Conservation (phyloP, 495 filamentous ascomycete species). For the Penicillium taxi region DNA sequence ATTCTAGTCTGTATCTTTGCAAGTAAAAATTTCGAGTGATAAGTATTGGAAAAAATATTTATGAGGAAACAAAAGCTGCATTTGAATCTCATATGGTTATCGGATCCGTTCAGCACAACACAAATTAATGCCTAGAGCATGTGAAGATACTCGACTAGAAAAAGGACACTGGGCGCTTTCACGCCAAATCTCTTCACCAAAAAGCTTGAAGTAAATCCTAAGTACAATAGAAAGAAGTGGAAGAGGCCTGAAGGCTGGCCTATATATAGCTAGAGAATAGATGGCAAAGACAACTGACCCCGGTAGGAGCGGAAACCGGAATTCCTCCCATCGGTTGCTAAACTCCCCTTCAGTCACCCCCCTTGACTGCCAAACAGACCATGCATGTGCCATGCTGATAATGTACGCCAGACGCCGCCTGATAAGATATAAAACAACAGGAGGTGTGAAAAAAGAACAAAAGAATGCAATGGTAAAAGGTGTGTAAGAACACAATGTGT, state of each 20-base stretch:
- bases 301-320: constrained; percentile 4
- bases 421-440: constrained; percentile 8
- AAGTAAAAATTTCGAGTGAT: too few relatives aligned
- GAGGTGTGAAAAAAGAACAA: constrained; percentile 1
- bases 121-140: too few relatives aligned
- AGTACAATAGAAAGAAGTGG: constrained; percentile 20
- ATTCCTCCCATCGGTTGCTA: constrained; percentile 16
- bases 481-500: neutral
- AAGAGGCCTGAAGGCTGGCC: constrained; percentile 8
- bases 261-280: constrained; percentile 13
- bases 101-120: too few relatives aligned
- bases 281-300: constrained; percentile 11
- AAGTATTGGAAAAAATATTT: too few relatives aligned
- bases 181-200: too few relatives aligned
- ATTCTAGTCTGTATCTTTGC: too few relatives aligned
- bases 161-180: too few relatives aligned
- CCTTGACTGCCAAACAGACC: constrained; percentile 19
- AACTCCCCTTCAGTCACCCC: constrained; percentile 19
- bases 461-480: neutral
- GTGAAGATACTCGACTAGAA: too few relatives aligned
- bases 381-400: constrained; percentile 4
- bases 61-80: too few relatives aligned
- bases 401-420: constrained; percentile 22
- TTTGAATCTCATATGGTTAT: too few relatives aligned
- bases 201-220: constrained; percentile 13